Percentiles rank a stretch among this genome's conserved stretches.
phyloP scores from a whole-genome alignment of 2,329 filamentous ascomycete genomes.

The Orbilia quercus region DNA sequence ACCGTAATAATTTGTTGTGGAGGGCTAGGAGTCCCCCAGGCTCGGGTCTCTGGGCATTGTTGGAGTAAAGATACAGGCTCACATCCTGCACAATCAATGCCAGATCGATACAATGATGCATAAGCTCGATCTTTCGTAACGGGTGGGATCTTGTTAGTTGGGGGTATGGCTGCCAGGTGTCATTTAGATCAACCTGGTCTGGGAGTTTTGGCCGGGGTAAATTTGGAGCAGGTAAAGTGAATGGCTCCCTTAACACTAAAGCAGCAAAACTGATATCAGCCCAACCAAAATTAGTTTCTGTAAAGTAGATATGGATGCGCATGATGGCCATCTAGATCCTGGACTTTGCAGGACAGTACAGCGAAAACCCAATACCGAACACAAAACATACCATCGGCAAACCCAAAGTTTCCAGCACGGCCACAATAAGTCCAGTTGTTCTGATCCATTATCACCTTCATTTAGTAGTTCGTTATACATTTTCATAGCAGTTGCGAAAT shows the following conservation, averaged over 20 bases:
- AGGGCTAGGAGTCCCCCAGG: constrained; percentile 16
- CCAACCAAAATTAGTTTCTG: constrained; percentile 15
- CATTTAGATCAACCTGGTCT: constrained; percentile 26
- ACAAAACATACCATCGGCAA: constrained; percentile 24
- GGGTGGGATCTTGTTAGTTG: constrained; percentile 37
- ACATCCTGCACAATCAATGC: constrained; percentile 32
- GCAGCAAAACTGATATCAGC: constrained; percentile 31
- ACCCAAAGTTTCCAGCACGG: constrained; percentile 50
- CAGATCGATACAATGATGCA: constrained; percentile 23
- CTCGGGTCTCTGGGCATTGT: constrained; percentile 6
- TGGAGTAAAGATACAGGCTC: constrained; percentile 36
- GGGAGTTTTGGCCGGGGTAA: constrained; percentile 41
- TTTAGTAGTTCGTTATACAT: constrained; percentile 35
- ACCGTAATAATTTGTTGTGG: constrained; percentile 23
- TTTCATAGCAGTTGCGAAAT: constrained; percentile 13
- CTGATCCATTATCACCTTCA: not conserved
- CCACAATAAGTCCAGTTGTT: constrained; percentile 20
- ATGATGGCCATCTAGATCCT: not conserved
- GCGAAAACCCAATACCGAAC: not conserved
- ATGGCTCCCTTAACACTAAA: constrained; percentile 36
- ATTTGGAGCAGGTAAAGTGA: constrained; percentile 21
- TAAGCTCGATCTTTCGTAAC: constrained; percentile 19
- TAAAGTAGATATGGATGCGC: not conserved
- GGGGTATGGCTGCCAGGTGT: constrained; percentile 51
- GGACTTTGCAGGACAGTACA: not conserved